Base-by-base conservation (phyloP, 345 rosid species). In the Ceriops tagal region DNA sequence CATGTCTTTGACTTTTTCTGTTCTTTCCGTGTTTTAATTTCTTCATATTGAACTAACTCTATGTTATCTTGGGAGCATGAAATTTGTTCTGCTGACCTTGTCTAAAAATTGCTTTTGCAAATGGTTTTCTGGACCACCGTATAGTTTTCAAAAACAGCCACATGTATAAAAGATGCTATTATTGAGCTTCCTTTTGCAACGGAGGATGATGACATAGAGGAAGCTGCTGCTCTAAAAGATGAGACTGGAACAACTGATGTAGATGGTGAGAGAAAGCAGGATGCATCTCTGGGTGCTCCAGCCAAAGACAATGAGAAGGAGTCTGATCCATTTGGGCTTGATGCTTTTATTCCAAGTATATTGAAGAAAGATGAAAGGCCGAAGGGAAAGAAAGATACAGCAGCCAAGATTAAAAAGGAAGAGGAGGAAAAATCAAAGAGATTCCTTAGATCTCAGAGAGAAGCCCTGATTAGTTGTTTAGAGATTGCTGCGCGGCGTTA, bases 401-500 rank as follows among this genome's bases (percentile, higher is more conserved):
- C 73, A 19, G 57, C 75, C 55, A 82, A 69, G 81, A 66, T 70
- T 43, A 71, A 74, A 66, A 85, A 73, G 76, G 88, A 83, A 67
- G 86, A 79, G 43, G 92, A 81, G 28, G 85, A 82, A 57, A 96
- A 85, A 71, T 75, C 64, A 16, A 90, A 80, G 83, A 85, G 82
- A 69, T 87, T 86, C 67, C 96, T 92, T 66, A 87, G 74, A 82
- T 78, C 84, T 24, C 82, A 86, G 76, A 86, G 99, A 83, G 93
- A 87, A 81, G 96, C 97, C 77, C 78, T 92, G 82, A 82, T 87
- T 62, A 74, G 67, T 71, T 92, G 99, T 83, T 78, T 95, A 67
- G 99, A 95, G 77, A 90, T 95, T 51, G 96, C 99, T 70, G 96
- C 99, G 22, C 83, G 83, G 18, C 93, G 99, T 20, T 92, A 95